Evolutionary conservation across 441 rosid species (phyloP), one percentile per base, ranked within the genome.

Genomic region (Viola pubescens): DNA sequence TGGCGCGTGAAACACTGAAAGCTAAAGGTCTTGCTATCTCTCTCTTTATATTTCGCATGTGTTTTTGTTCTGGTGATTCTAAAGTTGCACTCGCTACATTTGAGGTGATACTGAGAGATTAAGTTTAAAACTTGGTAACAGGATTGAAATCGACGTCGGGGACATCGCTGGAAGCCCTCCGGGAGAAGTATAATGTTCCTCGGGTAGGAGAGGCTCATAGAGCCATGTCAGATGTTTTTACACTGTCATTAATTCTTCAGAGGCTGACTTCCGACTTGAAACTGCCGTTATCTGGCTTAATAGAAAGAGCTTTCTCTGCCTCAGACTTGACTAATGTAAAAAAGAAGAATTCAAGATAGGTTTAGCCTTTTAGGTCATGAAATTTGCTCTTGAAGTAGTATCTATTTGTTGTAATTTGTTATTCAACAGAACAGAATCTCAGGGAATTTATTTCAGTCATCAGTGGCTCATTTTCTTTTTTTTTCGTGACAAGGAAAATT

Each of bases 191-290:
- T 16, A 11, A 37, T 1, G 71, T 89, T n/a, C 55, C 72, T 11
- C 70, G 68, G 46, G 62, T 58, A 0, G 97, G 96, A 72, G 45
- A 81, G 9, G 91, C 97, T 58, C 98, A 92, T 54, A 78, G 97
- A 74, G 96, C 98, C 49, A 82, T 89, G 91, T 71, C 92, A 5
- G 97, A 94, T 61, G 98, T 84, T 51, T 73, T 66, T 6, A 39
- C 72, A 14, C 67, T 94, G 63, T 73, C 95, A 13, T 43, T 71
- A 68, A 54, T 94, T 71, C 70, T 94, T 52, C 91, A 83, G 73
- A 88, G 70, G 70, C 70, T 94, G 71, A 80, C 95, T 9, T 71
- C 70, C 12, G 84, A 80, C 64, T 69, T 83, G 67, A 82, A 89
- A 69, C 57, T 86, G 58, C 61, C 89, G 8, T 52, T 79, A 26